Conservation (phyloP, 208 protist species). For the Crithidia mellificae region DNA sequence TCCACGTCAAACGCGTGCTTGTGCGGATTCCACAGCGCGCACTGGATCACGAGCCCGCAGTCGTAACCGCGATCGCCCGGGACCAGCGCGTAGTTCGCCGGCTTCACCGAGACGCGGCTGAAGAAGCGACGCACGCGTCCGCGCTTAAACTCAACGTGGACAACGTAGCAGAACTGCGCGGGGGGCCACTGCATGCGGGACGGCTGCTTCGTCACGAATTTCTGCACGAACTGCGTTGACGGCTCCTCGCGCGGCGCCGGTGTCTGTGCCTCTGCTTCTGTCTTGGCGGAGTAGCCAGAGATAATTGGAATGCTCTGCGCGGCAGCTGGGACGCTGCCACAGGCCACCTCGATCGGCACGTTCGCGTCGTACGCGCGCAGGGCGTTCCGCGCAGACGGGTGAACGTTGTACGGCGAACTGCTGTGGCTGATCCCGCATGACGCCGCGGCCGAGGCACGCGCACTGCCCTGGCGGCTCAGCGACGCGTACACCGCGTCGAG, state of each 20-base stretch:
- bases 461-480: background rate
- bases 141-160: conserved; percentile 85
- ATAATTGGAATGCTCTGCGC: background rate
- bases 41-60: conserved; percentile 75
- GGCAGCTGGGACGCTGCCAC: background rate
- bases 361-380: background rate
- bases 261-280: background rate
- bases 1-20: conserved; percentile 12
- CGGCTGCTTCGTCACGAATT: background rate
- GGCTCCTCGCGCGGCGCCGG: background rate
- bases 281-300: background rate
- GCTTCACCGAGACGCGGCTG: conserved; percentile 26
- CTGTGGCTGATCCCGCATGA: conserved; percentile 20
- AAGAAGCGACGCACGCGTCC: conserved; percentile 57
- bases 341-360: background rate
- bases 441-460: background rate
- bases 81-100: conserved; percentile 75
- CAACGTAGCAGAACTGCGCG: conserved; percentile 45
- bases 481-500: conserved; percentile 1
- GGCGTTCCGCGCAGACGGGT: background rate
- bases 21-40: conserved; percentile 46
- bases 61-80: conserved; percentile 81
- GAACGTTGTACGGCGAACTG: conserved; percentile 10
- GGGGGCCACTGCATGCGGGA: conserved; percentile 32
- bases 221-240: background rate